Evolutionary conservation across 1,284 basidiomycete genomes (phyloP).

Genomic region (Hypsizygus ulmarius): DNA sequence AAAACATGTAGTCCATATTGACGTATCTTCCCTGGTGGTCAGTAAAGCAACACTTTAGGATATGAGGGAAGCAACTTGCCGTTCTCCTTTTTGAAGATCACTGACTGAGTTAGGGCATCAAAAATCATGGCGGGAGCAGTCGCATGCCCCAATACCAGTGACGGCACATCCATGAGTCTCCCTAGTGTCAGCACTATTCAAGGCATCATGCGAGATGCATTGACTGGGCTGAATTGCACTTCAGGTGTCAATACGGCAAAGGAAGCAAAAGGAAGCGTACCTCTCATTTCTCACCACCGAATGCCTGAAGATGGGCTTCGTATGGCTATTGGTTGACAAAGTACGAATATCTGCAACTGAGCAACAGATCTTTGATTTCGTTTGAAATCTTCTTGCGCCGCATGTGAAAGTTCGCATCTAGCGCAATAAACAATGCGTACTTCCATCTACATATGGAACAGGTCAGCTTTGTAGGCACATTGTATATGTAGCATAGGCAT

Average conservation of each 20-base stretch:
- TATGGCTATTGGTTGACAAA: constrained; percentile 16
- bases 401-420: constrained; percentile 30
- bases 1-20: constrained; percentile 33
- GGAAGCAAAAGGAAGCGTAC: too few species aligned
- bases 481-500: not conserved
- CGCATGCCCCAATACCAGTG: constrained; percentile 14
- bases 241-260: not conserved
- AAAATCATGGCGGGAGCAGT: constrained; percentile 17
- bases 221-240: constrained; percentile 9
- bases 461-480: not conserved
- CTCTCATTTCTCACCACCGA: too few species aligned
- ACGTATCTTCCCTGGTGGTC: constrained; percentile 24
- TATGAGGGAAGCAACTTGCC: constrained; percentile 16
- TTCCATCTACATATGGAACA: constrained; percentile 17
- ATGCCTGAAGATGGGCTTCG: constrained; percentile 5
- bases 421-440: constrained; percentile 20
- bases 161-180: constrained; percentile 13
- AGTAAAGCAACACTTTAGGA: not conserved
- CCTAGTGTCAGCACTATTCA: constrained; percentile 8
- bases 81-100: constrained; percentile 26
- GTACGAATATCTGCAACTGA: constrained; percentile 15
- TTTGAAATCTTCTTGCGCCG: constrained; percentile 14
- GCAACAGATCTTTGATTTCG: constrained; percentile 7
- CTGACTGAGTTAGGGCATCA: constrained; percentile 20
- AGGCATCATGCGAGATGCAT: constrained; percentile 18